Conservation (phyloP, 768 basidiomycete species). For the Panus rudis region DNA sequence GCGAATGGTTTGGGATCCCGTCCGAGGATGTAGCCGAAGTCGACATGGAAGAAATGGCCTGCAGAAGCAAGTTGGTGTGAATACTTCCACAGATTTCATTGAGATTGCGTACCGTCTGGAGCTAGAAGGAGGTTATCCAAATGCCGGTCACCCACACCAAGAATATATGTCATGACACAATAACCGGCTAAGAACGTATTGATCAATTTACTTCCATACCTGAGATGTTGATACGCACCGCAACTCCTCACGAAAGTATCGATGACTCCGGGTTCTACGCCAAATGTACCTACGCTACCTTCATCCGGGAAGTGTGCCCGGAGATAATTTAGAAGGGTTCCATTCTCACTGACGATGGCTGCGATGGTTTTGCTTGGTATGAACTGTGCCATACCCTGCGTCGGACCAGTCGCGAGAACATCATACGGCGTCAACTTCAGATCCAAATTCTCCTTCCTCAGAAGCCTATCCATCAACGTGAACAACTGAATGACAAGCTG, state of each 20-base stretch:
- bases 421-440: constrained; percentile 86
- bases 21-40: constrained; percentile 97
- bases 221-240: constrained; percentile 47
- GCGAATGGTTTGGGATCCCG: constrained; percentile 97
- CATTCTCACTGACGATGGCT: constrained; percentile 88
- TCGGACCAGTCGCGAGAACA: constrained; percentile 85
- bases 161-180: constrained; percentile 92
- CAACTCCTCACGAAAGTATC: constrained; percentile 97
- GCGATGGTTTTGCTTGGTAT: constrained; percentile 95
- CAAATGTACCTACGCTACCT: constrained; percentile 88
- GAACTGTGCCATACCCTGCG: constrained; percentile 95
- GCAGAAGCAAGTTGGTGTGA: background rate
- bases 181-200: constrained; percentile 73
- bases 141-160: constrained; percentile 97
- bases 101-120: constrained; percentile 70
- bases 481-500: constrained; percentile 98
- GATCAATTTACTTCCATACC: background rate
- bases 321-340: constrained; percentile 82
- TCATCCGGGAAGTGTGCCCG: constrained; percentile 86
- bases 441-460: constrained; percentile 93
- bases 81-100: background rate
- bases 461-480: constrained; percentile 91
- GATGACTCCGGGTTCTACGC: constrained; percentile 89
- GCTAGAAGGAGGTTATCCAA: constrained; percentile 90
- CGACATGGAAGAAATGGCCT: constrained; percentile 98